Evolutionary conservation across 2,329 filamentous ascomycete genomes (phyloP).

Genomic region (Aspergillus carbonarius): DNA sequence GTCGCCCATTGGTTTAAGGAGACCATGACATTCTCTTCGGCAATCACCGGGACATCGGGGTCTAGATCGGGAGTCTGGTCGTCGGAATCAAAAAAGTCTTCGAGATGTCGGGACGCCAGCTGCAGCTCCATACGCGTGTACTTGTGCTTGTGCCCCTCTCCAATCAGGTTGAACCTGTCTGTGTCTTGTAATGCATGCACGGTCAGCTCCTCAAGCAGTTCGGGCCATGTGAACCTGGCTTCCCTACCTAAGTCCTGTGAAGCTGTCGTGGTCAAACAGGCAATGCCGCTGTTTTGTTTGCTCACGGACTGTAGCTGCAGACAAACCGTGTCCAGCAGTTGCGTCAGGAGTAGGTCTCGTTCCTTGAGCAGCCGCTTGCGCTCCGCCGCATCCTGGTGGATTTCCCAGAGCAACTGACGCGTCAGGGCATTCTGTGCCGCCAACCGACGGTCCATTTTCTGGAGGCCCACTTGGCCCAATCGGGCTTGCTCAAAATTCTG

Average conservation of each 20-base stretch:
- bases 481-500: constrained; percentile 32
- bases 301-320: constrained; percentile 24
- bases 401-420: constrained; percentile 39
- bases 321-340: constrained; percentile 27
- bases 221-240: constrained; percentile 7
- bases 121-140: constrained; percentile 35
- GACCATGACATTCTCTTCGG: constrained; percentile 27
- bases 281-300: constrained; percentile 30
- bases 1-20: constrained; percentile 37
- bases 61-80: constrained; percentile 35
- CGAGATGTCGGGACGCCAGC: constrained; percentile 35
- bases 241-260: constrained; percentile 33
- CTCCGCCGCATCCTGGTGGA: constrained; percentile 33
- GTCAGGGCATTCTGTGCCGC: constrained; percentile 38
- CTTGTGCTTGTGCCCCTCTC: constrained; percentile 34
- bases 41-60: constrained; percentile 26
- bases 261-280: constrained; percentile 32
- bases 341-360: constrained; percentile 26
- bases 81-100: constrained; percentile 37
- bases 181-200: constrained; percentile 19
- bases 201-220: constrained; percentile 17
- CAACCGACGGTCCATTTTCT: constrained; percentile 30
- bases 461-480: constrained; percentile 34
- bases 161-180: constrained; percentile 25
- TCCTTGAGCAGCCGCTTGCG: constrained; percentile 27